These are phyloP conservation scores for Pseudotsuga menziesii DNA, from an alignment of 75 land plant genomes.

Conservation along the genomic window DNA sequence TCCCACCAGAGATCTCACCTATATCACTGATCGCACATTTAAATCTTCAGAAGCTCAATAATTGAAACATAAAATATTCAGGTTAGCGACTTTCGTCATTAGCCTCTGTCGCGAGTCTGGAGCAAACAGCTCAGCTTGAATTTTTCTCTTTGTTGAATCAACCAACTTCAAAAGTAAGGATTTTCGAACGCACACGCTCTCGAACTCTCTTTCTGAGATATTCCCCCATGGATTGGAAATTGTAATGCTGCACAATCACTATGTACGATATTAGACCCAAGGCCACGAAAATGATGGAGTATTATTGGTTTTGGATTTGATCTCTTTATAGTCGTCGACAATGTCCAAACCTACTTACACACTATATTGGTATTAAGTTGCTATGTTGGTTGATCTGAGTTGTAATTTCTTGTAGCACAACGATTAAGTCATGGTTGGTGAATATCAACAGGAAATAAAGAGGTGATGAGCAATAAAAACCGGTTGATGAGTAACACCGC, in stretches of 20 bases:
- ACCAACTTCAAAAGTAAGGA: slow-evolving; percentile 71
- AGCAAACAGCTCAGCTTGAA: slow-evolving; percentile 67
- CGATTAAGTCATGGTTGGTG: no score
- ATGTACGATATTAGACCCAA: slow-evolving; percentile 42
- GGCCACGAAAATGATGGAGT: slow-evolving; percentile 30
- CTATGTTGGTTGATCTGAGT: no score
- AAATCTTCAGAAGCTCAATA: no score
- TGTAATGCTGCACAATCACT: slow-evolving; percentile 59
- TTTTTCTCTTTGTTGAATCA: slow-evolving; percentile 85
- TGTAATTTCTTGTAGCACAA: no score
- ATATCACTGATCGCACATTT: not conserved
- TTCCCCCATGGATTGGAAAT: slow-evolving; percentile 74
- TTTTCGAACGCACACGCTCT: slow-evolving; percentile 67
- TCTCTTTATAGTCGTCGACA: slow-evolving; percentile 32
- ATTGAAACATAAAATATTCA: no score
- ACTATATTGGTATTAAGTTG: no score
- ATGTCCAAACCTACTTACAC: no score
- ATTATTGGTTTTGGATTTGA: slow-evolving; percentile 38
- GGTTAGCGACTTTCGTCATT: slow-evolving; percentile 40
- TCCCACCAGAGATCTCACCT: slow-evolving; percentile 29
- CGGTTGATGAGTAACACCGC: no score
- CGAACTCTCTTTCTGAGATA: slow-evolving; percentile 62
- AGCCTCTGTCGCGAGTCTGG: slow-evolving; percentile 77
- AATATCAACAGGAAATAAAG: no score
- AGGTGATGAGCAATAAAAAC: no score